These are phyloP conservation scores for Pichia nanzhaoensis DNA, from an alignment of 805 yeast genomes.

Conservation along the genomic window DNA sequence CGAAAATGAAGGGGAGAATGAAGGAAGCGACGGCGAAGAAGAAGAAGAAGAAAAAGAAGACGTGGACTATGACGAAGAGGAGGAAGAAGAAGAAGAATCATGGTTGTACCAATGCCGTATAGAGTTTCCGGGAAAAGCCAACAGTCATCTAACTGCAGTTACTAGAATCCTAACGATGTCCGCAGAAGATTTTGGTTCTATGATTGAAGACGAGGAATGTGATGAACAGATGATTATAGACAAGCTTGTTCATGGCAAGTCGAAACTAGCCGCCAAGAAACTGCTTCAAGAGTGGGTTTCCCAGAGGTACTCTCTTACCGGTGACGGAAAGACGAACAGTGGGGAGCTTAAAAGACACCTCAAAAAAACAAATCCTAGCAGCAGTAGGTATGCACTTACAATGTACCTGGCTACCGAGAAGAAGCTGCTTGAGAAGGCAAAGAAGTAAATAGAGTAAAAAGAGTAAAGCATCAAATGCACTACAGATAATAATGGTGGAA, in stretches of 20 bases:
- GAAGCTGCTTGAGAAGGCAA: slow-evolving; percentile 14
- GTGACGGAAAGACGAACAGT: slow-evolving; percentile 8
- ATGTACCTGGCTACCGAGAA: slow-evolving; percentile 14
- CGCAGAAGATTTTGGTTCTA: slow-evolving; percentile 15
- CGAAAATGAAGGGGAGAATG: slow-evolving; percentile 13
- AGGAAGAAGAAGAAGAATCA: slow-evolving; percentile 28
- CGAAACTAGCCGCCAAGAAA: slow-evolving; percentile 10
- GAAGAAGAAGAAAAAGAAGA: slow-evolving; percentile 13
- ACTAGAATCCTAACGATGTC: slow-evolving; percentile 30
- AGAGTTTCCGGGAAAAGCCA: slow-evolving; percentile 44
- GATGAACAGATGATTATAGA: slow-evolving; percentile 11
- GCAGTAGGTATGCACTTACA: slow-evolving; percentile 2
- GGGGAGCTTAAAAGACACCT: slow-evolving; percentile 14
- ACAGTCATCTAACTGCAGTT: slow-evolving; percentile 39
- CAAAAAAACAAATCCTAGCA: slow-evolving; percentile 6
- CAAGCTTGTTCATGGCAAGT: slow-evolving; percentile 5
- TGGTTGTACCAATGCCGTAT: slow-evolving; percentile 25
- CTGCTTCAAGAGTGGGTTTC: slow-evolving; percentile 17
- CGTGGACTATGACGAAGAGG: slow-evolving; percentile 23
- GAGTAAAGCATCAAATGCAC: too few species aligned
- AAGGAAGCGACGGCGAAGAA: slow-evolving; percentile 14
- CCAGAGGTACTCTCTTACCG: slow-evolving; percentile 9
- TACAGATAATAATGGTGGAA: background rate
- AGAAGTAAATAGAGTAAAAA: background rate
- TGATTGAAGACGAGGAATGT: slow-evolving; percentile 10